These are phyloP conservation scores for Cardiospermum halicacabum DNA, from an alignment of 345 rosid genomes.

Conservation along the genomic window DNA sequence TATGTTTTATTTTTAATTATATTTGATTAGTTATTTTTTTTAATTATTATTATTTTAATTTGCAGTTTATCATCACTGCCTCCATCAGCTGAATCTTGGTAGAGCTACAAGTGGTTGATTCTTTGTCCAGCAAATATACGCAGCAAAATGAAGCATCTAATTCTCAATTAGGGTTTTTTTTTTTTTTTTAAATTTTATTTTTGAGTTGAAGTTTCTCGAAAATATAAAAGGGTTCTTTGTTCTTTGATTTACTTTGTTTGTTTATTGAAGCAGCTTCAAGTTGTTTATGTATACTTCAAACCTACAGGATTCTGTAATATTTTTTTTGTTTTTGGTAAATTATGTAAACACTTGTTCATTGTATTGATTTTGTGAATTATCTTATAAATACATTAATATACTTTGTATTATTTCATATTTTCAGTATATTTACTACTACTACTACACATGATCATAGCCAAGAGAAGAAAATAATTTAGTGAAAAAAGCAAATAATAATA, in stretches of 20 bases:
- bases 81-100: conserved; percentile 35
- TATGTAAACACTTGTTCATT: background rate
- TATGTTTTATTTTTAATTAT: background rate
- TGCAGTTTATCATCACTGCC: conserved; percentile 40
- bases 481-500: too few species aligned
- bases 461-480: too few species aligned
- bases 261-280: conserved; percentile 15
- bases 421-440: too few species aligned
- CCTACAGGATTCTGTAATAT: background rate
- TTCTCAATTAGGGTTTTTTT: background rate
- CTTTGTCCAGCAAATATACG: background rate
- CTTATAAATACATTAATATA: background rate
- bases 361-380: background rate
- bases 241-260: conserved; percentile 20
- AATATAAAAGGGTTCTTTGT: conserved; percentile 7
- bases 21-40: background rate
- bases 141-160: background rate
- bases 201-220: background rate
- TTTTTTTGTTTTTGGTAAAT: background rate
- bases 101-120: conserved; percentile 11
- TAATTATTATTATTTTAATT: background rate
- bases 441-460: too few species aligned
- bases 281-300: conserved; percentile 3
- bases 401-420: too few species aligned
- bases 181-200: too few species aligned